Percentiles rank a stretch among this genome's conserved stretches.
phyloP scores from a whole-genome alignment of 495 filamentous ascomycete genomes.

The Neurospora tetraspora region DNA sequence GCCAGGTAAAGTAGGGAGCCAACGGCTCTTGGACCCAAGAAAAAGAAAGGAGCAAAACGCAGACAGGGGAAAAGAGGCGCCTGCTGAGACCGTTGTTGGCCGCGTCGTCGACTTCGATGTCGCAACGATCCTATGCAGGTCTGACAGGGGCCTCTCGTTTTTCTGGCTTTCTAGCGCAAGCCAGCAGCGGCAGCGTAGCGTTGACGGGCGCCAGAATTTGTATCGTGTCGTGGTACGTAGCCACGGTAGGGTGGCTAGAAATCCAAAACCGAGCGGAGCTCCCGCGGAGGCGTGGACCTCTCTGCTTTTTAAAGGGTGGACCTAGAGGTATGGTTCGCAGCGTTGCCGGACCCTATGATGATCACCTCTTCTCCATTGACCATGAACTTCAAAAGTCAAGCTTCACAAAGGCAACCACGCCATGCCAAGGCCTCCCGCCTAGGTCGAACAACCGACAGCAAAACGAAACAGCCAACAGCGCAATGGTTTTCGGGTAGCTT shows the following conservation, averaged over 20 bases:
- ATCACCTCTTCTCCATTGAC: not conserved
- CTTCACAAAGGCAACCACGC: not conserved
- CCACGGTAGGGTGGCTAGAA: not conserved
- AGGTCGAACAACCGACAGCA: not conserved
- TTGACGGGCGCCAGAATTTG: not conserved
- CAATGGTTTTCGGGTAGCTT: not conserved
- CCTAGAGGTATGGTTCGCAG: not conserved
- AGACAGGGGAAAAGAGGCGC: not conserved
- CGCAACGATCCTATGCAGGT: not conserved
- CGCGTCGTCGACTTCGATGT: not conserved
- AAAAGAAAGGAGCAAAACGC: not conserved
- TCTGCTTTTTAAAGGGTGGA: not conserved
- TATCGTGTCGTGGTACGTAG: not conserved
- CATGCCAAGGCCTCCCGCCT: not conserved
- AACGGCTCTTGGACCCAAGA: not conserved
- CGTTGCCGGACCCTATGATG: not conserved
- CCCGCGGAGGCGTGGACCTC: not conserved
- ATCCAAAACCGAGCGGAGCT: not conserved
- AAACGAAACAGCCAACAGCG: not conserved
- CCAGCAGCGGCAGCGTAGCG: not conserved
- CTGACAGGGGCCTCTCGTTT: not conserved
- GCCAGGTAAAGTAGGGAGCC: not conserved
- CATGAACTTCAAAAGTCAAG: not conserved
- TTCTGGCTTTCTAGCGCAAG: not conserved
- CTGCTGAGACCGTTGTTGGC: not conserved